These are phyloP conservation scores for Salix udensis DNA, from an alignment of 345 rosid genomes.

Conservation along the genomic window DNA sequence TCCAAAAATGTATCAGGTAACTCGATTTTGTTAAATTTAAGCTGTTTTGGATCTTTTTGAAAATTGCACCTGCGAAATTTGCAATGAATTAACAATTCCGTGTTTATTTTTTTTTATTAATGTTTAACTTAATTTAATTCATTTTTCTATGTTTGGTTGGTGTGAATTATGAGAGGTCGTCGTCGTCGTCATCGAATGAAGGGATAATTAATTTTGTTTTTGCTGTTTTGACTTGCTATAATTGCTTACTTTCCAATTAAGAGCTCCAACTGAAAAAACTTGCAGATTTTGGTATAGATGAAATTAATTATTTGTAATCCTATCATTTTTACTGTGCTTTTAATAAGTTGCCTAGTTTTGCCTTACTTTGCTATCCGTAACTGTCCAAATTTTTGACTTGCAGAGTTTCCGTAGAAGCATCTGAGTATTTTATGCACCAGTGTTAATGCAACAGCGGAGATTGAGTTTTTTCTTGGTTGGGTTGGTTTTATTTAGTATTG, in stretches of 20 bases:
- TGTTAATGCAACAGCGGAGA: conserved; percentile 1
- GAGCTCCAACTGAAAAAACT: not conserved
- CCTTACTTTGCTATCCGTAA: not conserved
- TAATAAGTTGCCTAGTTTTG: not conserved
- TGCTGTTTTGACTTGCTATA: not conserved
- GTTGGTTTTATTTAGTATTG: not conserved
- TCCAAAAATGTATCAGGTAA: not conserved
- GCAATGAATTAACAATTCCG: not conserved
- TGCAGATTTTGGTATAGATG: not conserved
- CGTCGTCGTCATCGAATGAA: conserved; percentile 16
- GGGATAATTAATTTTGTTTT: not conserved
- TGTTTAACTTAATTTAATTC: too few relatives aligned
- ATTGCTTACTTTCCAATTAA: conserved; percentile 4
- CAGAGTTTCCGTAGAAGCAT: not conserved
- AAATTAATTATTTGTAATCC: conserved; percentile 8
- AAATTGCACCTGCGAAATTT: not conserved
- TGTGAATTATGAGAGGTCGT: not conserved
- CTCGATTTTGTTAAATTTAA: not conserved
- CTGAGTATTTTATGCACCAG: not conserved
- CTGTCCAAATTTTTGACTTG: not conserved
- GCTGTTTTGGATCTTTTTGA: conserved; percentile 13
- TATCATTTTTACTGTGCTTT: not conserved
- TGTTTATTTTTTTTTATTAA: not conserved
- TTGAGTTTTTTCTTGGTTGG: not conserved
- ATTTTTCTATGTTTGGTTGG: not conserved